Conservation (phyloP, 768 basidiomycete species). For the Leccinum incarnatum region DNA sequence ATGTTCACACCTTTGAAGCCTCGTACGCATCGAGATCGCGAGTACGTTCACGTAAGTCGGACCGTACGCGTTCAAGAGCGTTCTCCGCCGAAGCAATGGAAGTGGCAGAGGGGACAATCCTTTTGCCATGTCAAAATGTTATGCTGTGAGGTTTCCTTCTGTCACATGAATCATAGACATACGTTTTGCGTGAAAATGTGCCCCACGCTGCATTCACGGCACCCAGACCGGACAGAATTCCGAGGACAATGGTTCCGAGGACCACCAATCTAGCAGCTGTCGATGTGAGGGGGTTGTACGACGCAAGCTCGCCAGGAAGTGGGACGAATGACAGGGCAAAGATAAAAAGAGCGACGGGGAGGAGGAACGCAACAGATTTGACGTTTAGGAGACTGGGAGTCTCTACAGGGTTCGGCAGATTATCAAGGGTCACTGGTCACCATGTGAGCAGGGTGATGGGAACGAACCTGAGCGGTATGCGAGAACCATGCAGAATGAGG, state of each 20-base stretch:
- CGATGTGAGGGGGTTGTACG: slow-evolving; percentile 43
- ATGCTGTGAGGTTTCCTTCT: slow-evolving; percentile 5
- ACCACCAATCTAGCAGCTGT: slow-evolving; percentile 65
- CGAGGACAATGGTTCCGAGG: slow-evolving; percentile 76
- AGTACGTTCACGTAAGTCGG: slow-evolving; percentile 46
- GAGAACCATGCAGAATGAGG: slow-evolving; percentile 59
- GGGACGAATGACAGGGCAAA: slow-evolving; percentile 65
- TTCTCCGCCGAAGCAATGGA: slow-evolving; percentile 52
- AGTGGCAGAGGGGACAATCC: slow-evolving; percentile 22
- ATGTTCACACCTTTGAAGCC: slow-evolving; percentile 24
- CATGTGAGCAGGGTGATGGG: not conserved
- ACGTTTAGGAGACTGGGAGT: slow-evolving; percentile 25
- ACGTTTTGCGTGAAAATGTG: slow-evolving; percentile 23
- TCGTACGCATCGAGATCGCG: slow-evolving; percentile 25
- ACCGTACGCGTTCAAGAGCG: slow-evolving; percentile 56
- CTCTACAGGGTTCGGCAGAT: slow-evolving; percentile 13
- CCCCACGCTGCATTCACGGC: slow-evolving; percentile 67
- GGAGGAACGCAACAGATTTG: slow-evolving; percentile 26
- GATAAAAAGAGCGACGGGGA: slow-evolving; percentile 55
- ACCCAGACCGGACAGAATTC: slow-evolving; percentile 76
- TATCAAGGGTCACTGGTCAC: not conserved
- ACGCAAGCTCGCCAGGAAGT: slow-evolving; percentile 50
- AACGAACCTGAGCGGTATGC: slow-evolving; percentile 38
- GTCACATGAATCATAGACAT: slow-evolving; percentile 20
- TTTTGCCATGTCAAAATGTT: slow-evolving; percentile 12